Evolutionary conservation across 352 stramenopile species (phyloP).

Genomic region (Blastocystis sp.): DNA sequence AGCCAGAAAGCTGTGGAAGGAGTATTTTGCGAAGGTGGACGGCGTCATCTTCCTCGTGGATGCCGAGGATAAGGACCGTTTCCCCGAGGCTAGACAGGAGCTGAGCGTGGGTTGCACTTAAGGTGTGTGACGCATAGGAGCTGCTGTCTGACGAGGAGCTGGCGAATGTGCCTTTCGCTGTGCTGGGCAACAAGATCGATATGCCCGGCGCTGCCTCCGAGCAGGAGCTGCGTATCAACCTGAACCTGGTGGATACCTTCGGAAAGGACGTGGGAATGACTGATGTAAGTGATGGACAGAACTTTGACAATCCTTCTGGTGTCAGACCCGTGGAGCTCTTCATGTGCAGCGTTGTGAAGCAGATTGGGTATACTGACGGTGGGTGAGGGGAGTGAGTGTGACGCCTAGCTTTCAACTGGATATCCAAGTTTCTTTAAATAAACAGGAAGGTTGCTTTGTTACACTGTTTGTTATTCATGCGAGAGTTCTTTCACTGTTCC

Average conservation of each 20-base stretch:
- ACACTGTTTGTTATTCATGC: not conserved
- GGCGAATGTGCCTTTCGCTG: constrained; percentile 93
- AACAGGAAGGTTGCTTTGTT: constrained; percentile 6
- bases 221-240: constrained; percentile 88
- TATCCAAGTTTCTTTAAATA: constrained; percentile 47
- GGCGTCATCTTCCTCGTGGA: constrained; percentile 99
- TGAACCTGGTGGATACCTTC: constrained; percentile 96
- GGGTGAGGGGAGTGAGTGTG: not conserved
- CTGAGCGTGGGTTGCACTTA: constrained; percentile 58
- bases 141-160: constrained; percentile 94
- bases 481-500: no score
- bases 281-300: constrained; percentile 59
- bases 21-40: constrained; percentile 98
- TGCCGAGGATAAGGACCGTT: constrained; percentile 92
- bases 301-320: constrained; percentile 70
- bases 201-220: constrained; percentile 91
- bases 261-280: constrained; percentile 85
- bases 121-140: constrained; percentile 72
- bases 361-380: constrained; percentile 71
- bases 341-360: constrained; percentile 98
- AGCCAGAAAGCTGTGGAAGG: constrained; percentile 91
- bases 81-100: constrained; percentile 97
- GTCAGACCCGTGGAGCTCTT: constrained; percentile 93
- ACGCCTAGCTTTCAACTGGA: constrained; percentile 47
- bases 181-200: constrained; percentile 99